Evolutionary conservation across 306 rosid species (phyloP).

Genomic region (Prunus persica): DNA sequence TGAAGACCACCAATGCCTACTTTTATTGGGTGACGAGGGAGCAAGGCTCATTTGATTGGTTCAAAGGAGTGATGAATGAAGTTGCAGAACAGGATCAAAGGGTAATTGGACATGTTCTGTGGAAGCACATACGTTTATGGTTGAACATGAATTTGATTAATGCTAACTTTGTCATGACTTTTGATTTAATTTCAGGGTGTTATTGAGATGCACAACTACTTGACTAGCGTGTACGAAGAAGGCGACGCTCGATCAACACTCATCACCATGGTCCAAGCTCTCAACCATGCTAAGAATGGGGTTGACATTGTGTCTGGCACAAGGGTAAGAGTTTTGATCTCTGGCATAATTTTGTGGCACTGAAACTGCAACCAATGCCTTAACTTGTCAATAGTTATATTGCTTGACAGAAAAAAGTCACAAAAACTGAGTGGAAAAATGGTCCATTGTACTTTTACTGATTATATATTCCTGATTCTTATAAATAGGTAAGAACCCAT

Average conservation of each 20-base stretch:
- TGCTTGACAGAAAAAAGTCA: background rate
- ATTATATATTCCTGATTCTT: background rate
- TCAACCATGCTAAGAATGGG: constrained; percentile 97
- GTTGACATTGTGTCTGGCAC: constrained; percentile 98
- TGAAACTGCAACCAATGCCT: background rate
- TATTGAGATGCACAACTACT: constrained; percentile 99
- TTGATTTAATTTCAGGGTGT: constrained; percentile 64
- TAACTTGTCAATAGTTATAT: background rate
- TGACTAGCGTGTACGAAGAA: constrained; percentile 98
- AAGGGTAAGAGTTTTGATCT: constrained; percentile 47
- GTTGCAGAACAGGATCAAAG: constrained; percentile 93
- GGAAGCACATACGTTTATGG: constrained; percentile 3
- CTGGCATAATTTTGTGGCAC: background rate
- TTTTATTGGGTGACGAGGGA: constrained; percentile 99
- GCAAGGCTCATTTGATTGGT: constrained; percentile 99
- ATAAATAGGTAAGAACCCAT: constrained; percentile 84
- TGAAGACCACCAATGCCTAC: constrained; percentile 93
- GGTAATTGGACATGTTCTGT: constrained; percentile 37
- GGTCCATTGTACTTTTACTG: background rate
- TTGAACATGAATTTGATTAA: background rate
- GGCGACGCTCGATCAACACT: constrained; percentile 99
- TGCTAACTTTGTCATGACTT: background rate
- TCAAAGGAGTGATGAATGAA: constrained; percentile 99
- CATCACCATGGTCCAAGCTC: constrained; percentile 99
- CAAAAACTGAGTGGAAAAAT: constrained; percentile 1